Evolutionary conservation across 176 grass and related monocot species (phyloP), one percentile per base, ranked within the genome.

Genomic region (Leersia perrieri): DNA sequence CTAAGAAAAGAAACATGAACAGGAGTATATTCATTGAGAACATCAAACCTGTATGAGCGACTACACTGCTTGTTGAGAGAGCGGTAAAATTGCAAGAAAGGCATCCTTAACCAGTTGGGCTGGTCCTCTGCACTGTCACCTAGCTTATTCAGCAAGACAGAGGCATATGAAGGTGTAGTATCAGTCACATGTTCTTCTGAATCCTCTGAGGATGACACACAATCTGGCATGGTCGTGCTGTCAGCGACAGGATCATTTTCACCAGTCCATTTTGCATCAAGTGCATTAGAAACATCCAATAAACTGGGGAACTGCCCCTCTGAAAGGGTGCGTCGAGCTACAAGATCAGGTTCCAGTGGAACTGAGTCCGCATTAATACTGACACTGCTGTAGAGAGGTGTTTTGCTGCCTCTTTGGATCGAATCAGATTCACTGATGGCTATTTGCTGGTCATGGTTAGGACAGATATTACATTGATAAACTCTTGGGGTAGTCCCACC

Each of bases 201-300:
- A 67, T 93, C 86, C 63, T 95, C 86, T 49, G 51, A 82, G 63
- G 88, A 75, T 66, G 76, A 33, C 68, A 78, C 39, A 77, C 63
- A 67, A 82, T 95, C 88, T 84, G 74, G 70, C 55, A 89, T 36
- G 27, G 35, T 76, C 76, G 57, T 47, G 49, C 89, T 84, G 77
- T 63, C 86, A 79, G 47, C 29, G 49, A 71, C 53, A 78, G 88
- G 75, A 42, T 82, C 79, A 95, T 77, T 92, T 73, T 93, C 88
- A 80, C 95, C 88, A 0, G 78, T 91, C 95, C 95, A 98, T 87
- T 90, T 94, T 61, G 88, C 90, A 72, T 98, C 95, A 67, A 98
- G 87, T 20, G 88, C 86, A 79, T 91, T 89, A 58, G 90, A 90
- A 67, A 92, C 82, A 89, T 89, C 81, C 33, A 84, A 75, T 49